Evolutionary conservation across 2,329 filamentous ascomycete genomes (phyloP).

Genomic region (Intubia oerlemansii): DNA sequence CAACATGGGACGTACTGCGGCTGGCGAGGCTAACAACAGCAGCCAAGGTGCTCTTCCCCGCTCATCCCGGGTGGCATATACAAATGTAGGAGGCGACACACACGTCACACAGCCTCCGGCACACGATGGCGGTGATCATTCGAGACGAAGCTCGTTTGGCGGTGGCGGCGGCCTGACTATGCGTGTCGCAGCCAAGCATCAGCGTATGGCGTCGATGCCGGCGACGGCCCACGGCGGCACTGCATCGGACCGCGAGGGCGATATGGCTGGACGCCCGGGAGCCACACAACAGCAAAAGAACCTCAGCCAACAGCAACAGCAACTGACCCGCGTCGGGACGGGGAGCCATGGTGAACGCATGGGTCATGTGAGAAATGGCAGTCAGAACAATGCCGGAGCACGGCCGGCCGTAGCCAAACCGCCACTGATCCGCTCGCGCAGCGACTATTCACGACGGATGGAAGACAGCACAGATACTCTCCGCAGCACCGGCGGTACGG

Average conservation of each 20-base stretch:
- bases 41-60: no score
- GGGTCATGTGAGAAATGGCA: no score
- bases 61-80: no score
- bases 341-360: no score
- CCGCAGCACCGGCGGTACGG: constrained; percentile 7
- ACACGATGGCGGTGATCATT: constrained; percentile 2
- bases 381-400: constrained; percentile 1
- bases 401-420: constrained; percentile 18
- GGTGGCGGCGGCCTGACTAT: constrained; percentile 3
- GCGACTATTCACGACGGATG: constrained; percentile 24
- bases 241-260: constrained; percentile 10
- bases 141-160: constrained; percentile 3
- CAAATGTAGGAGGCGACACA: no score
- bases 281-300: no score
- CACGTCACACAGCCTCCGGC: constrained; percentile 1
- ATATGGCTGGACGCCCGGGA: no score
- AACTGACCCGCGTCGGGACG: no score
- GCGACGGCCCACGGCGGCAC: background rate
- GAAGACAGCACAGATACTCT: constrained; percentile 9
- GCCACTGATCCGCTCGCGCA: constrained; percentile 32
- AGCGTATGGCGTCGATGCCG: constrained; percentile 1
- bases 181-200: constrained; percentile 1
- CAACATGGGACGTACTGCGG: no score
- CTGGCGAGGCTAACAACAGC: no score
- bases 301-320: no score